Evolutionary conservation across 495 filamentous ascomycete genomes (phyloP), one percentile per base, ranked within the genome.

Genomic region (Penicillium cinerascens): DNA sequence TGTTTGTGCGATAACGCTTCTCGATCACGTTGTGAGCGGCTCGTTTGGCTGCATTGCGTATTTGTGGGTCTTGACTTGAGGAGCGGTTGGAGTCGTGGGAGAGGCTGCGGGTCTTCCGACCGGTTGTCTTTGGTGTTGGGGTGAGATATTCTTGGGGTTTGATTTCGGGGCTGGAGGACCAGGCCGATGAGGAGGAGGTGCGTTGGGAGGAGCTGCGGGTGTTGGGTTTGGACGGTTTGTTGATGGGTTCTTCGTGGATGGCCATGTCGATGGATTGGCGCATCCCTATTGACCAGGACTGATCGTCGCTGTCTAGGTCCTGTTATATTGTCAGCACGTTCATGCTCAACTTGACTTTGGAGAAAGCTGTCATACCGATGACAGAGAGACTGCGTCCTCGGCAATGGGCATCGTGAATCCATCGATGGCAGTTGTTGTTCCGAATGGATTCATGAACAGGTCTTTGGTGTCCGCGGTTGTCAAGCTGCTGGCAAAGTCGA

Each of bases 21-120:
- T 79, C 76, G 52, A 79, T 78, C 58, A 76, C 70, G 59, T 79
- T 79, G 63, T 79, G 76, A 5, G 74, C 76, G n/a, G 73, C 72
- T 23, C 75, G 74, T 50, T 77, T 78, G 44, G 72, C 72, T 26
- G 72, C 70, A 39, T 75, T 75, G 46, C 72, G 72, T 35, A 53
- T 62, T 37, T 69, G 52, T 26, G 55, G 43, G 40, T 61, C 51
- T 53, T 62, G 59, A 52, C 49, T 47, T 20, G 60, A 54, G 41
- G 58, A 64, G 54, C 42, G 56, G 42, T 59, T 56, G 4, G 69
- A 71, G 54, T 71, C 66, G 17, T 59, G 61, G 18, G 68, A 70
- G 26, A 59, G 53, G 26, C 56, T 66, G 56, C 65, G 60, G 36
- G 65, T 58, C 45, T 72, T 74, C 57, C 66, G 67, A 49, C 53